A percentile compares a stretch with the other conserved stretches of the same genome.
Evolutionary conservation across 768 basidiomycete species (phyloP).

Genomic region (Boletus rex-veris): DNA sequence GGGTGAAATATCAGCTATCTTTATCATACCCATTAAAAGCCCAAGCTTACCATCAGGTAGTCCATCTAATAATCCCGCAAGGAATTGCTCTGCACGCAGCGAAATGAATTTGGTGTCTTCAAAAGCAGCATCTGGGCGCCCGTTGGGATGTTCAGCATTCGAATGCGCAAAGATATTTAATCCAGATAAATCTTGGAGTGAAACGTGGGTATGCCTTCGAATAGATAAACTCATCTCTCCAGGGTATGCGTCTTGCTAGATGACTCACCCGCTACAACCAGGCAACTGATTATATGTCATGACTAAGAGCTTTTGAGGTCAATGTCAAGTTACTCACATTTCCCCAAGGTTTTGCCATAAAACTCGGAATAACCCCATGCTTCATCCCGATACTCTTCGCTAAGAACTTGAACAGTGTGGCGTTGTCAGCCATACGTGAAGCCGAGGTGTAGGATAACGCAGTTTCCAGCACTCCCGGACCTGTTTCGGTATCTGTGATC

Average conservation of each 20-base stretch:
- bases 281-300: conserved; percentile 58
- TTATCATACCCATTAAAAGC: not conserved
- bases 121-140: conserved; percentile 67
- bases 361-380: conserved; percentile 85
- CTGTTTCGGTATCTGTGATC: conserved; percentile 81
- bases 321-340: conserved; percentile 51
- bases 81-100: conserved; percentile 82
- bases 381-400: conserved; percentile 92
- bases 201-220: conserved; percentile 86
- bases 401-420: conserved; percentile 86
- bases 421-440: conserved; percentile 84
- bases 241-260: conserved; percentile 6
- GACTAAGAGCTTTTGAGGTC: not conserved
- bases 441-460: conserved; percentile 83
- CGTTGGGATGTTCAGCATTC: conserved; percentile 54
- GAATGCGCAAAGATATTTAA: conserved; percentile 77
- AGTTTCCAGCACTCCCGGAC: conserved; percentile 84
- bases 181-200: conserved; percentile 64
- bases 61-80: conserved; percentile 90
- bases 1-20: conserved; percentile 1
- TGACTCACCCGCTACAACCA: conserved; percentile 83
- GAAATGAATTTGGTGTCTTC: conserved; percentile 85
- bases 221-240: not conserved
- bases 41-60: conserved; percentile 71
- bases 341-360: conserved; percentile 98